Evolutionary conservation across 2,329 filamentous ascomycete genomes (phyloP), one percentile per base, ranked within the genome.

Genomic region (Pseudohalonectria lignicola): DNA sequence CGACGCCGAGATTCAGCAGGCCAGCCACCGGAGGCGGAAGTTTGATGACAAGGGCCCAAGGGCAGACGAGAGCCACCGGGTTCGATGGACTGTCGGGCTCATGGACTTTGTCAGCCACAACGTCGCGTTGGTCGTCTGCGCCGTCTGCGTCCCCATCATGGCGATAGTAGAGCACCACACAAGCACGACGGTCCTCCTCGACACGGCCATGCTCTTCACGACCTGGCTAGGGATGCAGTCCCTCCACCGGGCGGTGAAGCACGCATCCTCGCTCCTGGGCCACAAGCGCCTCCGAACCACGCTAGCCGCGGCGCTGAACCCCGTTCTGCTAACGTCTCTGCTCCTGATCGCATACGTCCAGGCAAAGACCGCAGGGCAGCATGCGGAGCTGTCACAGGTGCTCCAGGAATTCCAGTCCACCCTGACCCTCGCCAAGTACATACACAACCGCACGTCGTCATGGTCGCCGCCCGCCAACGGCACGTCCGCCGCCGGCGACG

Each of bases 301-400:
- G 2, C 36, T 67, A 3, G 52, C 57, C 2, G 67, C 64, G 0
- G 44, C 64, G 3, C 56, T 65, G 43, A 71, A 72, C 38, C 60
- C 68, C 0, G 67, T 73, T 1, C 55, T 73, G 11, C 53, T 63
- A 40, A 67, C 64, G 2, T 67, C 66, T 0, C 53, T 69, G 6
- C 44, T 54, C 25, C 61, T 67, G 53, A 60, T 61, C 19, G 61
- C 53, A 19, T 72, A 70, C 47, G 56, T 59, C 2, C 53, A 60
- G 3, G 45, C 53, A 38, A 69, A 67, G 36, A 51, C 59, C 1
- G 46, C 46, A n/a, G n/a, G n/a, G n/a, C n/a, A n/a, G n/a, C n/a
- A n/a, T 31, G 41, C 47, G n/a, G 48, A 46, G 34, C 25, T 56
- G 3, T 37, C 36, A 3, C 31, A 41, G 2, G 45, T 51, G n/a